Percentiles rank a stretch among this genome's conserved stretches.
Evolutionary conservation across 306 rosid genomes (phyloP).

Genomic region (Rubus parviflorus): DNA sequence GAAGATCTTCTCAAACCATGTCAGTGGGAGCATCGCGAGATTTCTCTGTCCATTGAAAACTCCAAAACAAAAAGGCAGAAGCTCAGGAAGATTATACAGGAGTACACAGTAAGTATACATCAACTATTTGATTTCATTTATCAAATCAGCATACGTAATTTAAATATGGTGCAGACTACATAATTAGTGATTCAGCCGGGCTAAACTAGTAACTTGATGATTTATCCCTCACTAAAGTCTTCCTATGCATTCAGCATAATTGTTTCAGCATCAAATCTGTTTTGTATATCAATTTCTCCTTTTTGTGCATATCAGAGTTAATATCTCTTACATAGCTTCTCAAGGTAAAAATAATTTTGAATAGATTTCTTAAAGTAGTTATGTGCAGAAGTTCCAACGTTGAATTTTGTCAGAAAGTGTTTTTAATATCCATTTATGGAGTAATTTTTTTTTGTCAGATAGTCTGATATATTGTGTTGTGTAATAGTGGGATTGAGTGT

Average conservation of each 20-base stretch:
- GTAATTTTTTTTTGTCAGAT: not conserved
- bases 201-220: not conserved
- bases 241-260: not conserved
- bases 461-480: not conserved
- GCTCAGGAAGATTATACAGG: constrained; percentile 75
- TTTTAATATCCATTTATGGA: not conserved
- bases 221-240: not conserved
- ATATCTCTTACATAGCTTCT: not conserved
- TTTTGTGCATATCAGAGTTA: not conserved
- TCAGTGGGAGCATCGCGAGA: constrained; percentile 69
- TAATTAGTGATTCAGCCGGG: not conserved
- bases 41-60: constrained; percentile 50
- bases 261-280: not conserved
- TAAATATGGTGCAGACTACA: not conserved
- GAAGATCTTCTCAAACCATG: constrained; percentile 61
- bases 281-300: not conserved
- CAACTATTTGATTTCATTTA: not conserved
- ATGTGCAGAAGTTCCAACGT: not conserved
- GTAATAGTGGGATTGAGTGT: not conserved
- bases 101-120: constrained; percentile 63
- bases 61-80: constrained; percentile 66
- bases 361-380: not conserved
- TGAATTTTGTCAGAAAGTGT: not conserved
- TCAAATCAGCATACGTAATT: not conserved
- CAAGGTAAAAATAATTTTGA: not conserved